These are phyloP conservation scores for Baudoinia panamericana DNA, from an alignment of 495 filamentous ascomycete genomes.

Conservation along the genomic window DNA sequence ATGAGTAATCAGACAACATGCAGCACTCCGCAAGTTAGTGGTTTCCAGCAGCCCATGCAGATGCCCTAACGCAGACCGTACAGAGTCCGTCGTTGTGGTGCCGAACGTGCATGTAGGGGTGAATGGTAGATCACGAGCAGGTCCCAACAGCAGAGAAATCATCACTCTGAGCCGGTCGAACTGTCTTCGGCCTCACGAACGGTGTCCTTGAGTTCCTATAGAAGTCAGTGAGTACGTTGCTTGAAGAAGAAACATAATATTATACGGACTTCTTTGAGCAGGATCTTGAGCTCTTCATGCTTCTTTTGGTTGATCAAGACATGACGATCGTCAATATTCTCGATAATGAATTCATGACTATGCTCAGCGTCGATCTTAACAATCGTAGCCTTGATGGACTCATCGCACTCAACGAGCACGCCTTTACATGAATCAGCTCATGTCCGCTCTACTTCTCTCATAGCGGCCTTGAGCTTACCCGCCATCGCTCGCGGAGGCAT, in stretches of 20 bases:
- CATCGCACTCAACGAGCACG: slow-evolving; percentile 39
- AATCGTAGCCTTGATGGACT: slow-evolving; percentile 65
- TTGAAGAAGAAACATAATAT: no score
- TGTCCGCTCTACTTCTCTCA: no score
- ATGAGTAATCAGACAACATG: no score
- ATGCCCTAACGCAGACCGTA: no score
- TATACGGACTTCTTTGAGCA: slow-evolving; percentile 46
- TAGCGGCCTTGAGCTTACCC: no score
- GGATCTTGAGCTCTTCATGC: slow-evolving; percentile 49
- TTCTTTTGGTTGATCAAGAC: slow-evolving; percentile 39
- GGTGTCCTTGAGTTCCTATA: slow-evolving; percentile 27
- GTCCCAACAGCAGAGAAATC: neutral
- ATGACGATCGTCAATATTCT: slow-evolving; percentile 39
- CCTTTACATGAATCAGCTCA: slow-evolving; percentile 24
- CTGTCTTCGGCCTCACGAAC: slow-evolving; percentile 27
- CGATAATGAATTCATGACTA: slow-evolving; percentile 55
- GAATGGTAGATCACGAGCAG: neutral
- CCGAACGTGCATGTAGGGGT: no score
- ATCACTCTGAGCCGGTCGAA: slow-evolving; percentile 28
- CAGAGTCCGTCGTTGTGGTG: no score
- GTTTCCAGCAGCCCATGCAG: no score
- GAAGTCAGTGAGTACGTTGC: neutral
- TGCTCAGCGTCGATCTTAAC: slow-evolving; percentile 52
- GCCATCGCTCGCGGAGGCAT: no score
- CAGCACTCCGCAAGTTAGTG: no score